phyloP scores from a whole-genome alignment of 2,329 filamentous ascomycete species.

The Aotearoamyces nothofagi region DNA sequence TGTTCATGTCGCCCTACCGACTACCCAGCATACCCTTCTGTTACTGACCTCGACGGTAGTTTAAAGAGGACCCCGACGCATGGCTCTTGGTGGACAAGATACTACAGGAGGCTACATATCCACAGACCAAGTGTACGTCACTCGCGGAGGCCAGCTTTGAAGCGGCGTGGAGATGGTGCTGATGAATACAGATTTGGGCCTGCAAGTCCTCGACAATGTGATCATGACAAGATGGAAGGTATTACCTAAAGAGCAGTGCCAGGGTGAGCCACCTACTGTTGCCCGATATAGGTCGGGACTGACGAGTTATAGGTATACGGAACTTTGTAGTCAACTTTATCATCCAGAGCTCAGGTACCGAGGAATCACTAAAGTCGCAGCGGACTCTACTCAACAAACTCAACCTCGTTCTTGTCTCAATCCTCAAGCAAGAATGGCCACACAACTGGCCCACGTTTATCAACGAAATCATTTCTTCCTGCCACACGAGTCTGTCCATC shows the following conservation, averaged over 20 bases:
- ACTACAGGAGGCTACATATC: conserved; percentile 79
- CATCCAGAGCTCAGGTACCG: conserved; percentile 79
- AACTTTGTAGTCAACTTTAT: conserved; percentile 99
- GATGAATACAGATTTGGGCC: conserved; percentile 55
- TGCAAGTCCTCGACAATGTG: conserved; percentile 95
- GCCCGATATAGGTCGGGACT: too few relatives aligned
- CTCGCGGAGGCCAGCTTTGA: conserved; percentile 1
- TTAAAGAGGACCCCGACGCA: conserved; percentile 97
- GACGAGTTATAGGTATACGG: conserved; percentile 71
- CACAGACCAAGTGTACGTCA: conserved; percentile 88
- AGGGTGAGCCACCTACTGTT: conserved; percentile 42
- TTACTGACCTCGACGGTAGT: conserved; percentile 24
- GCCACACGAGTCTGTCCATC: conserved; percentile 86
- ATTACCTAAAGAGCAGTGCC: conserved; percentile 85
- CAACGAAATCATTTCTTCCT: conserved; percentile 97
- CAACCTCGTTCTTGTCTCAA: conserved; percentile 91
- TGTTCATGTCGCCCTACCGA: not conserved
- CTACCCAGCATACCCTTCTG: too few relatives aligned
- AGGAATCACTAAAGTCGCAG: conserved; percentile 73
- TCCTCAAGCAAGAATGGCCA: conserved; percentile 98
- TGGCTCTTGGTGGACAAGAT: conserved; percentile 98
- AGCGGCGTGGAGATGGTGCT: conserved; percentile 5
- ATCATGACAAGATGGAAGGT: conserved; percentile 99
- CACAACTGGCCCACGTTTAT: conserved; percentile 99
- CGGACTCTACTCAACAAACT: conserved; percentile 94